Evolutionary conservation across 1,284 basidiomycete species (phyloP), one percentile per base, ranked within the genome.

Genomic region (Vanrija sp.): DNA sequence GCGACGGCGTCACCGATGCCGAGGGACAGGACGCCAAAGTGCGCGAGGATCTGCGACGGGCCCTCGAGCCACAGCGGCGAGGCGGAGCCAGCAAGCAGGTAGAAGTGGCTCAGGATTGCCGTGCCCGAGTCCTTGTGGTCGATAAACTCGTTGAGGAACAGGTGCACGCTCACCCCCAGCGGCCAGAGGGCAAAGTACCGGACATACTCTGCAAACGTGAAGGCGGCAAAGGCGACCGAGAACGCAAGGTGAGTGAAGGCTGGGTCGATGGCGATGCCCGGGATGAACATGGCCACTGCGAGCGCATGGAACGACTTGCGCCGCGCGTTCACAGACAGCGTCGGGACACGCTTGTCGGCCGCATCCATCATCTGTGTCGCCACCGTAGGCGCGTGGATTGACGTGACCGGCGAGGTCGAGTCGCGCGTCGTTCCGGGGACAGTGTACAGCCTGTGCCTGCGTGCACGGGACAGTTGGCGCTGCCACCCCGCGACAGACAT

Each of bases 111-210:
- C 60, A 99, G 76, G 65, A 98, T 96, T 12, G 94, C 96, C 9
- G 95, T 96, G 6, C 96, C 96, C 46, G 86, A 84, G 75, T 99
- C 96, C 79, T 94, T 93, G 65, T 88, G 77, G 82, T 99, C 96
- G 69, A 98, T 80, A 70, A 99, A 99, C 75, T 98, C 95, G 78
- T 88, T 89, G 83, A 98, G 86, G 78, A 99, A 99, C 58, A 98
- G 79, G 78, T 99, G 96, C 25, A 99, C 85, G 12, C 86, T 82
- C 5, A 91, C 95, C 8, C 94, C 93, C 66, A 98, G 89, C 3
- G 96, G 96, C 77, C 95, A 98, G 29, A 98, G 83, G 34, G 96
- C 96, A 77, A 98, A 99, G 77, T 98, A 99, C 49, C 96, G 88
- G 61, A 95, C 83, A 78, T 96, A 97, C 78, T 97, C 93, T 53